Base-by-base conservation (phyloP, 1,284 basidiomycete species). In the Inonotus hispidus region DNA sequence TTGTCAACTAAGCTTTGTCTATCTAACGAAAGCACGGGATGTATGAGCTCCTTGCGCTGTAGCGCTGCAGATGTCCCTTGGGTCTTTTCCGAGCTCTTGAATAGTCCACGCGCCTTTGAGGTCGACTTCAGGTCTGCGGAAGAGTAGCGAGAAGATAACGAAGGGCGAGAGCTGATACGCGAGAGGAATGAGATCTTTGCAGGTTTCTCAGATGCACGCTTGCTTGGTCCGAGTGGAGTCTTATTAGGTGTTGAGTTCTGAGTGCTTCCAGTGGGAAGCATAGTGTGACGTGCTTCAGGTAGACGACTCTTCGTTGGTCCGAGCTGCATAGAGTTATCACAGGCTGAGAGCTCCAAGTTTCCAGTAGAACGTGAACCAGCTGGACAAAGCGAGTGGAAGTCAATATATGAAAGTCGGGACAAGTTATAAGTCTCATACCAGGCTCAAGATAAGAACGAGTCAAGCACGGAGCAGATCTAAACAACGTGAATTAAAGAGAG, bases 111-210 rank as follows among this genome's bases (percentile, higher is more conserved):
- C 27, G n/a, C 37, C 54, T 35, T 55, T 39, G 55, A 23, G 19
- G 50, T 53, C 37, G 63, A 61, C 27, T 61, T 64, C 37, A 64
- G 59, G 32, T 64, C 63, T 16, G 63, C 63, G 37, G 63, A 64
- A 21, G 63, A 64, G 43, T 61, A 59, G 8, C 63, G 59, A 49
- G 59, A 41, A 29, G 63, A 53, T 16, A 64, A 50, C 4, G 58
- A 60, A 23, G 63, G 63, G 16, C 63, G 54, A 43, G 59, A 60
- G n/a, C 59, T 61, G 23, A 64, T 50, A 35, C 59, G 46, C 21
- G 59, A 61, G 27, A 64, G 39, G 37, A 64, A 61, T 16, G 63
- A 64, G 3, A 19, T 23, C 43, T 61, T 60, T 29, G 27, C 50
- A 10, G 63, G 46, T 25, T 64, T 64, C n/a, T 58, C 57, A 19